Percentiles rank a stretch among this genome's conserved stretches.
phyloP scores from a whole-genome alignment of 805 yeast species.

The Cyberlindnera samutprakarnensis region DNA sequence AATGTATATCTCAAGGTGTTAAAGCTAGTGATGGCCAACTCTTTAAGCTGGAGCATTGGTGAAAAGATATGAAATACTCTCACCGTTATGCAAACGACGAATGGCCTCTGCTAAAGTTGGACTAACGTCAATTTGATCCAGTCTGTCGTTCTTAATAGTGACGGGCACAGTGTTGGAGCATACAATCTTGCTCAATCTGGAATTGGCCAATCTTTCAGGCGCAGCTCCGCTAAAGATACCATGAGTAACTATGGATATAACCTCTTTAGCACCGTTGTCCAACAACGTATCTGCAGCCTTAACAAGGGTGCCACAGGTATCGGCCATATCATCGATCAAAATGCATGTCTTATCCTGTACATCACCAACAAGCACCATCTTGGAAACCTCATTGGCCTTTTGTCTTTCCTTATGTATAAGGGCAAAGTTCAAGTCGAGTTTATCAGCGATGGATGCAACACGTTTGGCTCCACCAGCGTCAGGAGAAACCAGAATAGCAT shows the following conservation, averaged over 20 bases:
- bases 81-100: slow-evolving; percentile 93
- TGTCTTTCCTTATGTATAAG: slow-evolving; percentile 95
- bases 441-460: slow-evolving; percentile 90
- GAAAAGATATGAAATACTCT: slow-evolving; percentile 83
- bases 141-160: slow-evolving; percentile 48
- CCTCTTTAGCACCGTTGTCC: slow-evolving; percentile 74
- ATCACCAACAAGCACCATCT: slow-evolving; percentile 96
- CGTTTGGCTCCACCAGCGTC: slow-evolving; percentile 99
- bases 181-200: slow-evolving; percentile 64
- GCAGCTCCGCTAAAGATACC: slow-evolving; percentile 90
- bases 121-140: slow-evolving; percentile 78
- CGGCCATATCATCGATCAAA: slow-evolving; percentile 96
- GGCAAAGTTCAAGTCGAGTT: slow-evolving; percentile 87
- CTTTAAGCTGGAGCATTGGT: slow-evolving; percentile 45
- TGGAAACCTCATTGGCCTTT: slow-evolving; percentile 87
- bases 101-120: slow-evolving; percentile 90
- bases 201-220: slow-evolving; percentile 56
- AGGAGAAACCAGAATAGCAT: slow-evolving; percentile 84
- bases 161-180: slow-evolving; percentile 94
- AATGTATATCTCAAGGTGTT: too few relatives aligned
- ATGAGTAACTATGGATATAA: slow-evolving; percentile 91
- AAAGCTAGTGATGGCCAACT: too few relatives aligned
- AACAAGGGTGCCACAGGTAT: slow-evolving; percentile 93
- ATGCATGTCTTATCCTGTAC: slow-evolving; percentile 78
- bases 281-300: slow-evolving; percentile 88